Evolutionary conservation across 345 rosid species (phyloP).

Genomic region (Erodium maritimum): DNA sequence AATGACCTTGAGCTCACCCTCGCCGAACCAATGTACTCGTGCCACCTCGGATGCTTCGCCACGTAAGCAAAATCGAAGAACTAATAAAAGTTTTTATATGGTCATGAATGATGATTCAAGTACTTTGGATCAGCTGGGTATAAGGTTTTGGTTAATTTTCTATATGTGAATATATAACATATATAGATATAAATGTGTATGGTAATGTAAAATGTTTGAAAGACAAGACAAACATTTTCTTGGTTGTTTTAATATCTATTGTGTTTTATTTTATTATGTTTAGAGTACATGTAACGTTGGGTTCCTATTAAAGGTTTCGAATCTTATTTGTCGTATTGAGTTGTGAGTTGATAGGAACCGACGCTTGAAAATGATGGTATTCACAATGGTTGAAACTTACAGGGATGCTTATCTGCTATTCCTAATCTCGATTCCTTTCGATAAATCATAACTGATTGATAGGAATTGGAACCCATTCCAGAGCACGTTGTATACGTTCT

Average conservation of each 20-base stretch:
- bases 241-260: background rate
- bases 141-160: conserved; percentile 3
- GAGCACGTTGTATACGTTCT: too few relatives aligned
- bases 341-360: too few relatives aligned
- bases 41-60: conserved; percentile 53
- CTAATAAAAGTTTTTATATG: background rate
- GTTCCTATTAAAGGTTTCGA: too few relatives aligned
- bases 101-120: background rate
- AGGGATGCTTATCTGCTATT: too few relatives aligned
- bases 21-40: conserved; percentile 41
- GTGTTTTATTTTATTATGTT: background rate
- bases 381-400: too few relatives aligned
- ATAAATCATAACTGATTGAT: too few relatives aligned
- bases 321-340: too few relatives aligned
- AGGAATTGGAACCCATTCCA: too few relatives aligned
- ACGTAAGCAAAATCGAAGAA: conserved; percentile 12
- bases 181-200: background rate
- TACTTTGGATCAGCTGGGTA: background rate
- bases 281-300: too few relatives aligned
- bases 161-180: background rate
- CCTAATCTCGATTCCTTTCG: too few relatives aligned
- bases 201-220: background rate
- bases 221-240: background rate
- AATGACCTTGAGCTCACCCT: conserved; percentile 57
- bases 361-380: too few relatives aligned